A percentile compares a stretch with the other conserved stretches of the same genome.
Conservation (phyloP, 768 basidiomycete genomes). For the Rickenella mellea region DNA sequence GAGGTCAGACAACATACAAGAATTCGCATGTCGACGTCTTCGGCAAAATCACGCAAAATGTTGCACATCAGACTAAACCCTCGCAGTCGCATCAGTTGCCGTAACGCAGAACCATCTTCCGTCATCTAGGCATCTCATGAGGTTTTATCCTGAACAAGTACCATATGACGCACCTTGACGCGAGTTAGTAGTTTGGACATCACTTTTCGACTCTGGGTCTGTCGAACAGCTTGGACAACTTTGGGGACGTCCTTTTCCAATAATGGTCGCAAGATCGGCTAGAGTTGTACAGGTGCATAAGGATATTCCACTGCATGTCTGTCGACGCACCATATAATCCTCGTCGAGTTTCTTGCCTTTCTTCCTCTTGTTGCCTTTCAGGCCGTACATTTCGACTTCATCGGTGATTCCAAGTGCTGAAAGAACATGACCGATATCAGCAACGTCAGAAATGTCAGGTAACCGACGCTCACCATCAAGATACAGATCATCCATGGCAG, state of each 20-base stretch:
- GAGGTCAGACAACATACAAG: constrained; percentile 38
- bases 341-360: constrained; percentile 90
- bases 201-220: constrained; percentile 77
- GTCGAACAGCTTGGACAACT: constrained; percentile 84
- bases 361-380: constrained; percentile 85
- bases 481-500: constrained; percentile 88
- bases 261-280: constrained; percentile 76
- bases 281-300: too few relatives aligned
- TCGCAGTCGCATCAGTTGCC: constrained; percentile 85
- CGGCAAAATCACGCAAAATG: constrained; percentile 65
- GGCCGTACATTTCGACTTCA: constrained; percentile 70
- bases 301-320: constrained; percentile 3
- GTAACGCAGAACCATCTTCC: constrained; percentile 64
- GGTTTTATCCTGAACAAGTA: background rate
- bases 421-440: constrained; percentile 4
- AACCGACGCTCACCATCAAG: constrained; percentile 59
- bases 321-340: constrained; percentile 69
- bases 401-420: constrained; percentile 89
- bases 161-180: constrained; percentile 47
- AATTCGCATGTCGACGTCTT: constrained; percentile 61
- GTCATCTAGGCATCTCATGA: constrained; percentile 52
- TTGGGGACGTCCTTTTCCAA: constrained; percentile 77
- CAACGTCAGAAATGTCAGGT: background rate
- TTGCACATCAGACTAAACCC: constrained; percentile 90
- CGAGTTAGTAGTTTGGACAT: constrained; percentile 76